These are phyloP conservation scores for Epichloe baconii DNA, from an alignment of 2,329 filamentous ascomycete species.

Conservation along the genomic window DNA sequence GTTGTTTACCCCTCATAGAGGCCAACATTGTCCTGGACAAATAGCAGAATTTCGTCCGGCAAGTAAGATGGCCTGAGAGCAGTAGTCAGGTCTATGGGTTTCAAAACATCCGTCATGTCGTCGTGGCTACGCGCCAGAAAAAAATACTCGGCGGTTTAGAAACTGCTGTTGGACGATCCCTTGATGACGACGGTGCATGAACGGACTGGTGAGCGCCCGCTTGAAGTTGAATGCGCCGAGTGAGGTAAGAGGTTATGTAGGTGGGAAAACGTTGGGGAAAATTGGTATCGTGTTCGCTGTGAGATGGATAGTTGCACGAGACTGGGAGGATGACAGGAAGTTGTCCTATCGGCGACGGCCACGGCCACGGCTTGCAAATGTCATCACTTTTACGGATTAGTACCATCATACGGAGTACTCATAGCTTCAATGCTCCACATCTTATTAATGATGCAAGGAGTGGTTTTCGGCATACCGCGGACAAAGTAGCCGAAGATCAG, in stretches of 20 bases:
- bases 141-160: not conserved
- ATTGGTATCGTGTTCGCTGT: no score
- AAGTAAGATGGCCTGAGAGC: slow-evolving; percentile 85
- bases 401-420: no score
- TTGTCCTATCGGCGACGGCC: not conserved
- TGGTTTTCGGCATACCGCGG: no score
- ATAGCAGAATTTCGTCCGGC: slow-evolving; percentile 86
- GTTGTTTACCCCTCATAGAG: slow-evolving; percentile 82
- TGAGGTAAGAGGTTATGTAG: not conserved
- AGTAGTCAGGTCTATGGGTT: slow-evolving; percentile 89
- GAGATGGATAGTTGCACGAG: no score
- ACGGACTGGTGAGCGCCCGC: not conserved
- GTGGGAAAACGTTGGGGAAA: not conserved
- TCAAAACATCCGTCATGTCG: slow-evolving; percentile 84
- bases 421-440: no score
- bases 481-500: not conserved
- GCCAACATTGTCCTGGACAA: slow-evolving; percentile 94
- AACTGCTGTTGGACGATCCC: not conserved
- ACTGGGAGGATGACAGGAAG: no score
- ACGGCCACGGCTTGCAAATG: not conserved
- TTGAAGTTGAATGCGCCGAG: not conserved
- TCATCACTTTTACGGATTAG: no score
- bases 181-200: not conserved
- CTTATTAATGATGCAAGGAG: no score
- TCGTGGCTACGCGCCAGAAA: slow-evolving; percentile 8